Percentiles rank a stretch among this genome's conserved stretches.
These are phyloP conservation scores for Heliamphora ciliata DNA, from an alignment of 179 eudicot species.

Conservation along the genomic window DNA sequence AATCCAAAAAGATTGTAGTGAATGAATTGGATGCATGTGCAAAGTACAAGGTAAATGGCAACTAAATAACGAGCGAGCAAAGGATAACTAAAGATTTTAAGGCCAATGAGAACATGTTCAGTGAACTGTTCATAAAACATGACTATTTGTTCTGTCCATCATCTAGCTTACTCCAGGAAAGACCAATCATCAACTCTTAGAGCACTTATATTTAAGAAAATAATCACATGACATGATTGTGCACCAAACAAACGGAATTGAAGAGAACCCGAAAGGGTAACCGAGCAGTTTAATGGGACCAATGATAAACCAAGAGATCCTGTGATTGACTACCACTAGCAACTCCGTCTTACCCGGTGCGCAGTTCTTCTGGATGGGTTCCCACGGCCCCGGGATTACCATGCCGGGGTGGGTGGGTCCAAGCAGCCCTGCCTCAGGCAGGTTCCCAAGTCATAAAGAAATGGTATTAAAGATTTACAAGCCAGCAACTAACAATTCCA, in stretches of 20 bases:
- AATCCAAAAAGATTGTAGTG: constrained; percentile 4
- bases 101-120: not conserved
- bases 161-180: not conserved
- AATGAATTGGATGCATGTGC: not conserved
- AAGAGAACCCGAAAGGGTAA: no score
- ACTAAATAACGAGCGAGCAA: not conserved
- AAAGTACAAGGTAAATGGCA: not conserved
- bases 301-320: no score
- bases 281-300: no score
- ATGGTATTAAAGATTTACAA: not conserved
- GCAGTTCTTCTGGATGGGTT: no score
- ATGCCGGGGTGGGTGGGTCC: no score
- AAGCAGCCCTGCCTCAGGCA: no score
- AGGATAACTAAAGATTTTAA: not conserved
- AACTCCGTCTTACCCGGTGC: no score
- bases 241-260: not conserved
- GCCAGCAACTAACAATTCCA: not conserved
- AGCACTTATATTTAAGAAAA: not conserved
- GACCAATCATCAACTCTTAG: not conserved
- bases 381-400: no score
- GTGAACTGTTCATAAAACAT: not conserved
- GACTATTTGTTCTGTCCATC: not conserved
- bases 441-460: no score
- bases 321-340: no score
- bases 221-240: not conserved